A percentile compares a stretch with the other conserved stretches of the same genome.
Conservation (phyloP, 768 basidiomycete species). For the Suillus paluster region DNA sequence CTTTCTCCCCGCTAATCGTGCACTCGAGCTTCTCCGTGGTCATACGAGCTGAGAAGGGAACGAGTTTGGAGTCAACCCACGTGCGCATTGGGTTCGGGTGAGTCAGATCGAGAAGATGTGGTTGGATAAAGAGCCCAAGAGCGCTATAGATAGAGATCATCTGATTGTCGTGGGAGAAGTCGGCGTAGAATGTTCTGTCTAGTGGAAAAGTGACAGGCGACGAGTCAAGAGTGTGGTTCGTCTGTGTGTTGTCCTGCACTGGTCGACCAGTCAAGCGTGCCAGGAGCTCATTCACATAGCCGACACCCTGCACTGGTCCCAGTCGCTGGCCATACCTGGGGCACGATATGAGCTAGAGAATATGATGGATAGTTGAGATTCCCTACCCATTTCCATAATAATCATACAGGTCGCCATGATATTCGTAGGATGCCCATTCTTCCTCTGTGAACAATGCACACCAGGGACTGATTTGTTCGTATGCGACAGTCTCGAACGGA, state of each 20-base stretch:
- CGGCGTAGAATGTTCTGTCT: constrained; percentile 65
- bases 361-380: background rate
- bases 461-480: constrained; percentile 57
- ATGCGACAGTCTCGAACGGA: constrained; percentile 69
- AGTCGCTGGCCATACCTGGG: constrained; percentile 66
- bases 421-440: constrained; percentile 70
- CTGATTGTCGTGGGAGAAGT: constrained; percentile 86
- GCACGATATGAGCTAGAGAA: background rate
- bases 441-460: constrained; percentile 63
- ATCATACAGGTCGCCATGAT: constrained; percentile 69
- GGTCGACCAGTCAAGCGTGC: constrained; percentile 69
- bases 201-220: constrained; percentile 74
- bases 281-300: constrained; percentile 85
- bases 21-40: constrained; percentile 71
- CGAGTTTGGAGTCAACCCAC: constrained; percentile 61
- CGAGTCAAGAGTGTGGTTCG: constrained; percentile 72
- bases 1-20: constrained; percentile 17
- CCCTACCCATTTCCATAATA: constrained; percentile 73
- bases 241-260: constrained; percentile 73
- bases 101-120: constrained; percentile 27
- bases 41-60: constrained; percentile 76
- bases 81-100: constrained; percentile 28
- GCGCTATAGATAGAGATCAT: constrained; percentile 76
- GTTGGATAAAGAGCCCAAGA: constrained; percentile 52
- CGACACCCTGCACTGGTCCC: constrained; percentile 79